Base-by-base conservation (phyloP, 2,329 filamentous ascomycete species). In the Ophidiomyces ophidiicola region DNA sequence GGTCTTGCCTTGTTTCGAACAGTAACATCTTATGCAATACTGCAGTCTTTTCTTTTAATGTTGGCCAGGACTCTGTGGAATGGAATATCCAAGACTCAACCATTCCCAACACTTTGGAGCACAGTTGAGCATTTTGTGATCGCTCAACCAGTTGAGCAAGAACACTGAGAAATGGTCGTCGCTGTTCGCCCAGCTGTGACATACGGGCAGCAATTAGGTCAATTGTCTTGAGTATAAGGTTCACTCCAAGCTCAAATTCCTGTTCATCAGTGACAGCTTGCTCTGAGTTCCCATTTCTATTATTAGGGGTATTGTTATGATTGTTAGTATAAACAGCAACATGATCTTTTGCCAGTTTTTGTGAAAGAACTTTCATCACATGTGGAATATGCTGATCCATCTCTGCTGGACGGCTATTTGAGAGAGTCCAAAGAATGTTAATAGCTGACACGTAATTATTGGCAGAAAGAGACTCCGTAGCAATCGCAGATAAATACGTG, bases 1-100 rank as follows among this genome's bases (percentile, higher is more conserved):
- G 75, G 55, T 96, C 88, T 19, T 72, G 65, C 26, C 90, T 75
- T 42, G 83, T 77, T 61, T 99, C 90, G 50, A 98, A 98, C 0
- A 87, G 79, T 11, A 96, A 67, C 90, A 99, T 99, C 64, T 98
- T 99, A 53, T 93, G 87, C n/a, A 99, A 66, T 1, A 99, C 90
- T 1, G 92, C 92, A 0, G 88, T 96, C 67, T 98, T 98, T 62
- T 98, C 92, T 60, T 99, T 99, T 1, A 98, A 71, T 0, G 90
- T 98, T 0, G 90, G 90, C 72, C 90, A 94, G 1, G 86, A 90
- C 47, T 94, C 90, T 43, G 85, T 87, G 0, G 85, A 90, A 48
- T 85, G 76, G 67, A 99, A 98, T 4, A 98, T 83, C 92, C 92
- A 99, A 21, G 72, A 74, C 57, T 96, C 88, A 3, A 94, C 88